Conservation (phyloP, 805 yeast species). For the Wickerhamomyces canadensis region DNA sequence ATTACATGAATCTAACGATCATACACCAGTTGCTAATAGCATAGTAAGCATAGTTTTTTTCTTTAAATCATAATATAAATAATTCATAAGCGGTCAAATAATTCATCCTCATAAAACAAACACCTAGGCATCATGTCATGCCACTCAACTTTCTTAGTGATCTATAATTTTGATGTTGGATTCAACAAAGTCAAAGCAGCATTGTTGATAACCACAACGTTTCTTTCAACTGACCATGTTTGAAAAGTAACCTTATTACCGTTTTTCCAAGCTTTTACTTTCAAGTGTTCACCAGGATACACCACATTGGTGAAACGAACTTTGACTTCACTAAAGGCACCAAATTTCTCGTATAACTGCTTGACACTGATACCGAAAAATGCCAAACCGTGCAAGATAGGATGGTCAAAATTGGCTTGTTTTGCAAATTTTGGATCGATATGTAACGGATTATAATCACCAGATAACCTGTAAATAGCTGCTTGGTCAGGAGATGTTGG, state of each 20-base stretch:
- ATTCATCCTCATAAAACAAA: neutral
- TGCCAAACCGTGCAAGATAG: slow-evolving; percentile 91
- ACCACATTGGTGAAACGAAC: slow-evolving; percentile 88
- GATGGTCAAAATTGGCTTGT: slow-evolving; percentile 77
- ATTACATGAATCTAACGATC: too few relatives aligned
- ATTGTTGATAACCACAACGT: slow-evolving; percentile 71
- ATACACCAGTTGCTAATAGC: too few relatives aligned
- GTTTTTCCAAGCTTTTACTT: slow-evolving; percentile 78
- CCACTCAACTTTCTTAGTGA: neutral
- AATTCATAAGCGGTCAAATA: neutral
- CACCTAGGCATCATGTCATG: too few relatives aligned
- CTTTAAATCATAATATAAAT: too few relatives aligned
- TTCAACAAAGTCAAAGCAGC: slow-evolving; percentile 69
- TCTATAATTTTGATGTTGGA: slow-evolving; percentile 26
- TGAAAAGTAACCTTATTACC: slow-evolving; percentile 66
- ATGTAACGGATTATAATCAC: slow-evolving; percentile 93
- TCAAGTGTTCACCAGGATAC: slow-evolving; percentile 89
- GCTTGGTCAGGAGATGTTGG: slow-evolving; percentile 71
- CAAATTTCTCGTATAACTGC: slow-evolving; percentile 71
- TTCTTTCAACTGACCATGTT: slow-evolving; percentile 74
- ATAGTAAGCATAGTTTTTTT: too few relatives aligned
- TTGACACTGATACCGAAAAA: slow-evolving; percentile 80
- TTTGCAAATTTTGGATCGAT: slow-evolving; percentile 89
- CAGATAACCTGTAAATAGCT: slow-evolving; percentile 83
- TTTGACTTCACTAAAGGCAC: slow-evolving; percentile 78